Evolutionary conservation across 768 basidiomycete genomes (phyloP).

Genomic region (Tubosaeta sp.): DNA sequence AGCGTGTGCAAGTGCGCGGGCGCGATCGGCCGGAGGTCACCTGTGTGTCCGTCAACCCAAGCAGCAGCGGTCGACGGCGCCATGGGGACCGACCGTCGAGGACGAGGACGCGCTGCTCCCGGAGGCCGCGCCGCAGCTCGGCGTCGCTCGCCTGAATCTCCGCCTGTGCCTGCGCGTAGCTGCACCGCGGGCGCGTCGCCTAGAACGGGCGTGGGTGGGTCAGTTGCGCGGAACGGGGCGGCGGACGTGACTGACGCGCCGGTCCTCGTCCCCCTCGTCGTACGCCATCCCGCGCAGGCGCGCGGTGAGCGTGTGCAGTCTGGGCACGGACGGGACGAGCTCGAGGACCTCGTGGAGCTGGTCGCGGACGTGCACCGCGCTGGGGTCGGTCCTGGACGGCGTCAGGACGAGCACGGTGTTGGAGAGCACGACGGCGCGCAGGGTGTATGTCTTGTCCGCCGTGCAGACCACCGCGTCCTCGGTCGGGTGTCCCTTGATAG

Average conservation of each 20-base stretch:
- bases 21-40: conserved; percentile 69
- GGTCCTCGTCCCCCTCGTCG: conserved; percentile 56
- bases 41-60: conserved; percentile 31
- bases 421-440: conserved; percentile 85
- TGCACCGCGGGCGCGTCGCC: conserved; percentile 40
- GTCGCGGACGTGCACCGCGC: conserved; percentile 66
- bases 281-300: conserved; percentile 67
- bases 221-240: not conserved
- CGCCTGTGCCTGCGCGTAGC: conserved; percentile 54
- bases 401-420: conserved; percentile 81
- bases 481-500: conserved; percentile 73
- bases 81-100: conserved; percentile 49
- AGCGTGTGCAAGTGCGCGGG: conserved; percentile 61
- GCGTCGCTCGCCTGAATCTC: conserved; percentile 80
- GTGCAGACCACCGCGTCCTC: conserved; percentile 95
- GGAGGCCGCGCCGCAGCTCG: conserved; percentile 64
- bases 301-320: conserved; percentile 57
- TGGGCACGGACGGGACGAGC: conserved; percentile 71
- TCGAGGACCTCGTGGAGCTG: conserved; percentile 84
- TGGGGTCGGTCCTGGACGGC: conserved; percentile 34
- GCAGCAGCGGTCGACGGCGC: not conserved
- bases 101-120: conserved; percentile 65
- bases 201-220: conserved; percentile 11
- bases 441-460: conserved; percentile 65
- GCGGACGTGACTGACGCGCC: conserved; percentile 21